Base-by-base conservation (phyloP, 768 basidiomycete genomes). In the Lentinula guzmanii region DNA sequence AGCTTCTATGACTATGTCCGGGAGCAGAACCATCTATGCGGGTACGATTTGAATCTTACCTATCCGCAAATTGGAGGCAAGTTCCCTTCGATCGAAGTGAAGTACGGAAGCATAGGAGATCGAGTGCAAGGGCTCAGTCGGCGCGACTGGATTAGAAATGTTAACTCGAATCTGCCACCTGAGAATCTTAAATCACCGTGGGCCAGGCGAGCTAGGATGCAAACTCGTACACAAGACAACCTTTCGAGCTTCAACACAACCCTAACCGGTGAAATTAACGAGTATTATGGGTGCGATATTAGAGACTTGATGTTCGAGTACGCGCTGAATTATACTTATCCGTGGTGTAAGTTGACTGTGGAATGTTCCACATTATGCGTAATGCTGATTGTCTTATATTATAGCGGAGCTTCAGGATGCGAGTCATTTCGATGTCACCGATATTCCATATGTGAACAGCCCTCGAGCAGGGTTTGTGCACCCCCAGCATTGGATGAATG, bases 251-350 rank as follows among this genome's bases (percentile, higher is more conserved):
- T 48, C 8, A 48, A 48, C 21, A 48, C 18, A 24, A 48, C 46
- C 9, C 46, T 48, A 0, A 24, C 46, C 0, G 46, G 16, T 7
- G 11, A 48, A 5, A 48, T 48, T 9, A 48, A 48, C 46, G 31
- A 3, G 2, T 57, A 81, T 84, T 87, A 87, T 52, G 84, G 85
- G 7, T 91, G 90, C 71, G 75, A 83, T 60, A 68, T 90, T 9
- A 78, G 82, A 51, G 82, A 86, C 61, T 82, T 86, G 74, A 79
- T 86, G 71, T 65, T 87, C 37, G 89, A 90, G 70, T 90, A 90
- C 64, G 86, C 88, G 10, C 51, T 83, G 60, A 91, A 91, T 67
- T 90, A 77, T 67, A 87, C 89, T 1, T 84, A 78, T 67, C 89
- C 89, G 1, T 82, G 81, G 82, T 70, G 74, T 75, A 46, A 24